Percentiles rank a stretch among this genome's conserved stretches.
These are phyloP conservation scores for Didymella pomorum DNA, from an alignment of 2,329 filamentous ascomycete species.

Conservation along the genomic window DNA sequence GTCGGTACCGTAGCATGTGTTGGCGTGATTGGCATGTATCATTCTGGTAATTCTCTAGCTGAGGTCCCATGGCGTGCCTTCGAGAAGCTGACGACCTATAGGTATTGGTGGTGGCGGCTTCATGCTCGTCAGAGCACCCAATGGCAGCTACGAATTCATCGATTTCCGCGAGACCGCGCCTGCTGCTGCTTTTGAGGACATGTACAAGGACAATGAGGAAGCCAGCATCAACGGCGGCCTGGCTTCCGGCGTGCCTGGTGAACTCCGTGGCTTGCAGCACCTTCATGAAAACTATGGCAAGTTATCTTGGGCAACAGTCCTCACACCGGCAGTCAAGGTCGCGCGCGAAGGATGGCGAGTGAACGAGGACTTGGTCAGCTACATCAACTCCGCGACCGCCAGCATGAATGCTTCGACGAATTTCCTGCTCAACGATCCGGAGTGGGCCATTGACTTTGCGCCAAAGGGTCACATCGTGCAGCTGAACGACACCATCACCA, in stretches of 20 bases:
- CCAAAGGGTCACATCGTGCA: constrained; percentile 77
- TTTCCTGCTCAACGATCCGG: constrained; percentile 77
- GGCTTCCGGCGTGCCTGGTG: constrained; percentile 72
- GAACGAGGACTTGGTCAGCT: constrained; percentile 75
- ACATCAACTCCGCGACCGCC: constrained; percentile 66
- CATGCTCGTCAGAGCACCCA: constrained; percentile 75
- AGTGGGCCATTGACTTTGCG: constrained; percentile 89
- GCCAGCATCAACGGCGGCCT: constrained; percentile 77
- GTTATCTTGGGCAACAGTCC: constrained; percentile 65
- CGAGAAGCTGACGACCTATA: constrained; percentile 14
- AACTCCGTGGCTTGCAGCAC: constrained; percentile 80
- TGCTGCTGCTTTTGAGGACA: constrained; percentile 79
- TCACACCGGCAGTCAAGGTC: constrained; percentile 76
- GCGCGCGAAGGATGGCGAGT: constrained; percentile 69
- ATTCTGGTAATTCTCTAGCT: constrained; percentile 43
- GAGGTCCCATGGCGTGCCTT: not conserved
- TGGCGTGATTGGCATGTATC: constrained; percentile 59
- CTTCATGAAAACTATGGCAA: constrained; percentile 75
- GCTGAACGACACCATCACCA: constrained; percentile 79
- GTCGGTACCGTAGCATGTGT: constrained; percentile 59
- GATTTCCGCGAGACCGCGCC: constrained; percentile 92
- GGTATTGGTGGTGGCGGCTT: constrained; percentile 93
- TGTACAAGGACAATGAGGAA: constrained; percentile 77
- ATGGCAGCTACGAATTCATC: constrained; percentile 83
- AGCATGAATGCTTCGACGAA: constrained; percentile 54